Evolutionary conservation across 495 filamentous ascomycete genomes (phyloP).

Genomic region (Tricharina praecox): DNA sequence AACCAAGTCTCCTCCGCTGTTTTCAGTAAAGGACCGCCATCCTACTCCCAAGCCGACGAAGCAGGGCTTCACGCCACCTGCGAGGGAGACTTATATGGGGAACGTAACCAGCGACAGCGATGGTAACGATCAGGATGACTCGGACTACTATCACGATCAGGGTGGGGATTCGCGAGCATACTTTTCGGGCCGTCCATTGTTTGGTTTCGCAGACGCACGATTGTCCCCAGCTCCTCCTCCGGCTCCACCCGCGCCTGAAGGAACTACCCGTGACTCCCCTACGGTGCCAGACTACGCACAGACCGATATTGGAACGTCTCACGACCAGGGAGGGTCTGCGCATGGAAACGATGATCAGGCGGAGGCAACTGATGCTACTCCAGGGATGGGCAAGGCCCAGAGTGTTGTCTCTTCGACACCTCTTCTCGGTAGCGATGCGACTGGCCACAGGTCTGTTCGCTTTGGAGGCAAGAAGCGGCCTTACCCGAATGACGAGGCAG

Average conservation of each 20-base stretch:
- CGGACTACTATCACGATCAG: too few relatives aligned
- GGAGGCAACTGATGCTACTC: constrained; percentile 22
- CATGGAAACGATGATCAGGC: constrained; percentile 17
- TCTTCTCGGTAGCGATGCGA: constrained; percentile 8
- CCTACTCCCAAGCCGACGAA: neutral
- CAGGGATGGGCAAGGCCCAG: constrained; percentile 17
- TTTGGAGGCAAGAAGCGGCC: neutral
- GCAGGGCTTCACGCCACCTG: neutral
- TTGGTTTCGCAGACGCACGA: neutral
- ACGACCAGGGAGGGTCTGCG: constrained; percentile 10
- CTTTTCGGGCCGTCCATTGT: neutral
- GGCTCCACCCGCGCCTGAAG: constrained; percentile 14
- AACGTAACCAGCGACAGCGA: neutral
- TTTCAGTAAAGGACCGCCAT: neutral
- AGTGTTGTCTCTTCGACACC: constrained; percentile 18
- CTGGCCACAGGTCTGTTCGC: neutral
- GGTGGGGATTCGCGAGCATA: too few relatives aligned
- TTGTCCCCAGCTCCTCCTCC: constrained; percentile 18
- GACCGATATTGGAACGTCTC: constrained; percentile 6
- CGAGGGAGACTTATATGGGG: neutral
- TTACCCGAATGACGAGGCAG: neutral
- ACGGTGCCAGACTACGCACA: constrained; percentile 17
- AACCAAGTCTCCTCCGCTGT: constrained; percentile 10
- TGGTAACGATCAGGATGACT: neutral
- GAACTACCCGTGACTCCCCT: constrained; percentile 9